Conservation (phyloP, 1,284 basidiomycete species). For the Trametes pubescens region DNA sequence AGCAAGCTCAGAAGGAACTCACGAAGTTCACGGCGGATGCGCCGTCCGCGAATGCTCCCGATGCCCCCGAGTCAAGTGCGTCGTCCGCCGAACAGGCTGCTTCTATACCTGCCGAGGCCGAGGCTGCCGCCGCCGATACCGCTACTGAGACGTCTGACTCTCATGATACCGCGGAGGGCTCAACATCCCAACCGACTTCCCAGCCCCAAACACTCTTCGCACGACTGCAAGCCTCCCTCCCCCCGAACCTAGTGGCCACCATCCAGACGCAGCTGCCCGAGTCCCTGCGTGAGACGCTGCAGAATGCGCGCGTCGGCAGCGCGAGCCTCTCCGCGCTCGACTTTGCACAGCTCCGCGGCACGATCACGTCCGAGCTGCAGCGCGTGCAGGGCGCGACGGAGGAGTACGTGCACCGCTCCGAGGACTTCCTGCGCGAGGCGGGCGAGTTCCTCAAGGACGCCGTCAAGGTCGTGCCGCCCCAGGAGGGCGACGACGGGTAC, state of each 20-base stretch:
- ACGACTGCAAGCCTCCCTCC: constrained; percentile 76
- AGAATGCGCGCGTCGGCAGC: constrained; percentile 54
- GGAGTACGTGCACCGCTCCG: constrained; percentile 84
- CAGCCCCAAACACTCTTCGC: constrained; percentile 63
- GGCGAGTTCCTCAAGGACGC: constrained; percentile 83
- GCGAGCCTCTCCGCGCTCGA: constrained; percentile 53
- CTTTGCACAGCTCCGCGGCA: constrained; percentile 68
- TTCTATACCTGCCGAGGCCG: constrained; percentile 13
- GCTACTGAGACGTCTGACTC: neutral
- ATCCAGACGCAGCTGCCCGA: constrained; percentile 75
- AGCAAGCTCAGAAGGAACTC: constrained; percentile 85
- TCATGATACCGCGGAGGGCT: constrained; percentile 11
- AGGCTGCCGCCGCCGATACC: constrained; percentile 8
- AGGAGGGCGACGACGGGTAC: constrained; percentile 49
- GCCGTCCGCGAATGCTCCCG: constrained; percentile 36
- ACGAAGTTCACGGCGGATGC: constrained; percentile 62
- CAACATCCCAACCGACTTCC: constrained; percentile 31
- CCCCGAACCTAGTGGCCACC: constrained; percentile 73
- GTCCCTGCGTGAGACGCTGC: constrained; percentile 58
- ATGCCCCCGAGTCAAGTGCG: constrained; percentile 34
- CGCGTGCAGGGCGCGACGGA: constrained; percentile 80
- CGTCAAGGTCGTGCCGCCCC: constrained; percentile 89
- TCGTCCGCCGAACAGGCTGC: constrained; percentile 23
- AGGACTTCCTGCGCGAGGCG: constrained; percentile 75
- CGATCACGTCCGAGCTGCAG: constrained; percentile 74